These are phyloP conservation scores for Mollisiaceae sp. DNA, from an alignment of 2,329 filamentous ascomycete genomes.

Conservation along the genomic window DNA sequence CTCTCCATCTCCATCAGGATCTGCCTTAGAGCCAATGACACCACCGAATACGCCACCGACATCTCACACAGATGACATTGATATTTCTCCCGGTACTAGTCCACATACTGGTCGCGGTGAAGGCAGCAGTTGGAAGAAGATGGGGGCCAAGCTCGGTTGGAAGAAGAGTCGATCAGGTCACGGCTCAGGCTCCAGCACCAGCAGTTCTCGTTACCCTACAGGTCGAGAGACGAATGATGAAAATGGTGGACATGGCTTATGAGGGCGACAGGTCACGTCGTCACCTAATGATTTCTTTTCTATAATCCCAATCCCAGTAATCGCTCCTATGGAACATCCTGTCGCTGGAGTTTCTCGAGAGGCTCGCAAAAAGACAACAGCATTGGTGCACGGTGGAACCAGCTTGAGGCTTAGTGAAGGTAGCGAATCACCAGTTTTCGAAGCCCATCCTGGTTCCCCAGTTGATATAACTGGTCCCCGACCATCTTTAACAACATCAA, in stretches of 20 bases:
- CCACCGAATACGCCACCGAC: constrained; percentile 75
- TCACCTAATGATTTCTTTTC: constrained; percentile 46
- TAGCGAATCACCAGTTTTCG: constrained; percentile 37
- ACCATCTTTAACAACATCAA: constrained; percentile 34
- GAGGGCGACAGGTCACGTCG: constrained; percentile 63
- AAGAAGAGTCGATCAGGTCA: constrained; percentile 55
- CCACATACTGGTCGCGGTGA: constrained; percentile 33
- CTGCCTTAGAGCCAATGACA: constrained; percentile 67
- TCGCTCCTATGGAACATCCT: constrained; percentile 37
- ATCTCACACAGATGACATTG: constrained; percentile 49
- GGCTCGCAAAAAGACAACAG: constrained; percentile 26
- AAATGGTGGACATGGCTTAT: constrained; percentile 52
- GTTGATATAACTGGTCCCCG: constrained; percentile 39
- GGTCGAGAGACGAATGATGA: constrained; percentile 45
- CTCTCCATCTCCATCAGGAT: constrained; percentile 57
- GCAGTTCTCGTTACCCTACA: constrained; percentile 42
- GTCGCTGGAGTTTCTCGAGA: constrained; percentile 32
- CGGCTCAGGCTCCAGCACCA: constrained; percentile 51
- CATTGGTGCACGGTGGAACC: constrained; percentile 37
- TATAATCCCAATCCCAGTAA: constrained; percentile 38
- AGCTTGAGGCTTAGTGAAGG: constrained; percentile 40
- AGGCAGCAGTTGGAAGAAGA: constrained; percentile 66
- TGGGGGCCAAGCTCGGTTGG: constrained; percentile 65
- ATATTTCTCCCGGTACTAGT: constrained; percentile 36
- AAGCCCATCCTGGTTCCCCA: constrained; percentile 42